Evolutionary conservation across 2,329 filamentous ascomycete species (phyloP).

Genomic region (Akanthomyces dipterigenus): DNA sequence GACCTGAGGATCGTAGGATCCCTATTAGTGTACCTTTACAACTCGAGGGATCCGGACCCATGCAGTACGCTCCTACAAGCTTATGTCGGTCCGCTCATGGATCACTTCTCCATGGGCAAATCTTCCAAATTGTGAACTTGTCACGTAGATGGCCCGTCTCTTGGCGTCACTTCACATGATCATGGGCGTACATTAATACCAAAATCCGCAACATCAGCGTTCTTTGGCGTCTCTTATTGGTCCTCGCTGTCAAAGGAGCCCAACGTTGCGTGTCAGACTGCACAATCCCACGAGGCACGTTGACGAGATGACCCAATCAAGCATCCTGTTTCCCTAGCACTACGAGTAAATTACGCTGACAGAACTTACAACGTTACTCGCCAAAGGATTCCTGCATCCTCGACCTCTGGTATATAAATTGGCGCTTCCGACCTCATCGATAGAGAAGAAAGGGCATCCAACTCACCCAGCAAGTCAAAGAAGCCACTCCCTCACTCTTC

Average conservation of each 20-base stretch:
- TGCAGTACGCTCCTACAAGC: neutral
- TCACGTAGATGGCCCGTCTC: no score
- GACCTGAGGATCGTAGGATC: neutral
- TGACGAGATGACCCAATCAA: neutral
- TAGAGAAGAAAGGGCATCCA: no score
- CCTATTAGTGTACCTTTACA: fast-evolving
- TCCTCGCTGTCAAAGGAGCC: neutral
- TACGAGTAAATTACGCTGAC: neutral
- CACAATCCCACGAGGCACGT: neutral
- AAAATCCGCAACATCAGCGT: neutral
- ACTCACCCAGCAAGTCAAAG: no score
- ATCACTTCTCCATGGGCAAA: neutral
- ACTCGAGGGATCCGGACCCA: neutral
- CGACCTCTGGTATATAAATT: neutral
- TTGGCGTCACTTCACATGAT: neutral
- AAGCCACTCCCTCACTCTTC: no score
- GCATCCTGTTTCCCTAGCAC: neutral
- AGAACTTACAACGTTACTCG: neutral
- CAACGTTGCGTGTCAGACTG: neutral
- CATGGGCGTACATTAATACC: neutral
- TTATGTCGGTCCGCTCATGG: neutral
- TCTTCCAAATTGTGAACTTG: neutral
- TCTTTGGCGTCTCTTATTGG: neutral
- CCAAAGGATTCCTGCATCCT: neutral
- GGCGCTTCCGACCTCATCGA: neutral